Evolutionary conservation across 148 eudicot genomes (phyloP).

Genomic region (Camellia sinensis): DNA sequence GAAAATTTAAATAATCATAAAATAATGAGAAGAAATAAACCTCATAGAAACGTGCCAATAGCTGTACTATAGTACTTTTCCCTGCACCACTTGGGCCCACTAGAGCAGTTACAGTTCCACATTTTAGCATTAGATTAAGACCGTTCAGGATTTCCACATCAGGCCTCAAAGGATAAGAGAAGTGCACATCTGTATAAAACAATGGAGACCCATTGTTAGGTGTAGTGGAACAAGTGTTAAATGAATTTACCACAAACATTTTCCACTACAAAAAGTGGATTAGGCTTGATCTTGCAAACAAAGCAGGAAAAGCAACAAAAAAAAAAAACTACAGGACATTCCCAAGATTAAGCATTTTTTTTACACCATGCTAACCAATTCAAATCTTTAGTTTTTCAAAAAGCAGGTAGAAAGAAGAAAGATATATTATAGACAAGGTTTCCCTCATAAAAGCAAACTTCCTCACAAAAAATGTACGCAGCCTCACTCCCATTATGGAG

Average conservation of each 20-base stretch:
- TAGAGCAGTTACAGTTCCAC: conserved; percentile 89
- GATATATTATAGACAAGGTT: no score
- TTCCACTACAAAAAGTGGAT: neutral
- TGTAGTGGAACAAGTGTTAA: neutral
- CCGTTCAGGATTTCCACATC: conserved; percentile 76
- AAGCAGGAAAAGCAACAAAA: neutral
- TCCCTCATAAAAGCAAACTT: no score
- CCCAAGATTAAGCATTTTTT: neutral
- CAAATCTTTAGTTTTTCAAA: neutral
- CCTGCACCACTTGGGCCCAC: conserved; percentile 99
- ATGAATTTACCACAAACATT: neutral
- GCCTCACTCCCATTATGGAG: no score
- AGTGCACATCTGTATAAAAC: conserved; percentile 71
- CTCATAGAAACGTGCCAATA: conserved; percentile 97
- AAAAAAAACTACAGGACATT: neutral
- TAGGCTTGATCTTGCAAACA: neutral
- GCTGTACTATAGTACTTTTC: conserved; percentile 93
- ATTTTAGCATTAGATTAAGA: conserved; percentile 69
- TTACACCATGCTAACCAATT: neutral
- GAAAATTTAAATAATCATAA: neutral
- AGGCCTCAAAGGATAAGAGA: conserved; percentile 92
- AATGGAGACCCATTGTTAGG: neutral
- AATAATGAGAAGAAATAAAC: conserved; percentile 27
- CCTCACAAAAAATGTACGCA: no score
- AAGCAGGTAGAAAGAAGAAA: no score